Conservation (phyloP, 192 early-diverging fungal species). For the Rhizoclosmatium sp. region DNA sequence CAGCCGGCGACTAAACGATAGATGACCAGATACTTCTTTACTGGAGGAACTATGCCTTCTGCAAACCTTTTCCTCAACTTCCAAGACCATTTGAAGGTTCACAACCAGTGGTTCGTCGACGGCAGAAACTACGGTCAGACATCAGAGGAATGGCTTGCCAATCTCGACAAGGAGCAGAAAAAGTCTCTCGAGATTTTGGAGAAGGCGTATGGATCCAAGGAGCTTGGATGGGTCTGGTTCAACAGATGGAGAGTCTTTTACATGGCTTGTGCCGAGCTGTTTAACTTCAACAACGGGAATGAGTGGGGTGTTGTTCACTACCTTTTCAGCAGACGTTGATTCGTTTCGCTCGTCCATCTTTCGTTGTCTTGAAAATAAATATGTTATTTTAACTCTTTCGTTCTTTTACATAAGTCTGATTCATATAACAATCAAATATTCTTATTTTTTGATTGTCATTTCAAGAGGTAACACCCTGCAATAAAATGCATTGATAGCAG, state of each 20-base stretch:
- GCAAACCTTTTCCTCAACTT: constrained; percentile 68
- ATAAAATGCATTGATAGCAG: too few species aligned
- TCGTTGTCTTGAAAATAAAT: too few species aligned
- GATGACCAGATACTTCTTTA: constrained; percentile 72
- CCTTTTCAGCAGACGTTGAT: constrained; percentile 51
- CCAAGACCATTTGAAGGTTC: constrained; percentile 60
- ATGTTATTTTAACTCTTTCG: too few species aligned
- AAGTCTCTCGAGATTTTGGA: constrained; percentile 51
- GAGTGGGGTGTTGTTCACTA: constrained; percentile 73
- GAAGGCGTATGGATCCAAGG: constrained; percentile 54
- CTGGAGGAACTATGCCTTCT: constrained; percentile 63
- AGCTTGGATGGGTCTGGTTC: constrained; percentile 62
- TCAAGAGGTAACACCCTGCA: too few species aligned
- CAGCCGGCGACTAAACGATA: constrained; percentile 39
- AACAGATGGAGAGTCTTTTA: constrained; percentile 72
- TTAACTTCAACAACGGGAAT: constrained; percentile 61
- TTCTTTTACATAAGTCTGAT: too few species aligned
- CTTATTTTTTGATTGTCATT: too few species aligned
- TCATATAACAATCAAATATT: too few species aligned
- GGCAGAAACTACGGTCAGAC: constrained; percentile 68
- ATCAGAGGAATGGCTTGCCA: constrained; percentile 60
- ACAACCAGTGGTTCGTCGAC: constrained; percentile 68
- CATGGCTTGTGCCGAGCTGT: constrained; percentile 62
- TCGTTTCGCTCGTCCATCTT: not conserved
- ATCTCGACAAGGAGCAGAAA: constrained; percentile 56